Evolutionary conservation across 1,284 basidiomycete species (phyloP).

Genomic region (Inonotus hispidus): DNA sequence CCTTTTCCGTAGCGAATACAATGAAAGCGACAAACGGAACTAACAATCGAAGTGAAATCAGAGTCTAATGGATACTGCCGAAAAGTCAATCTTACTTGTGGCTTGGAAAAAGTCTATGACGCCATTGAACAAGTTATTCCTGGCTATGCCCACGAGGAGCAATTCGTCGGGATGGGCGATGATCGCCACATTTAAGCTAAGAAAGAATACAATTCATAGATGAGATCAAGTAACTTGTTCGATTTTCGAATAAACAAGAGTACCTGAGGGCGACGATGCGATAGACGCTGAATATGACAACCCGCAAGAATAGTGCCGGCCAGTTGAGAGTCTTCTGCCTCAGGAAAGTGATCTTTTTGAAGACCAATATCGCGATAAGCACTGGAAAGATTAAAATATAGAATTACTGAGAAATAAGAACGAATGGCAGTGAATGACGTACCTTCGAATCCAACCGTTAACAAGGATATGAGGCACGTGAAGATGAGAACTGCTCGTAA

Average conservation of each 20-base stretch:
- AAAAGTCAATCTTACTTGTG: constrained; percentile 7
- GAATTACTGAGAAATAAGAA: background rate
- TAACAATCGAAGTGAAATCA: background rate
- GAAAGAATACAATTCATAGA: background rate
- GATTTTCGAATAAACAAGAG: no score
- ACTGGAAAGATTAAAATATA: background rate
- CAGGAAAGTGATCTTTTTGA: background rate
- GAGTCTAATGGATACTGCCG: background rate
- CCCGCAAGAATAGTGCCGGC: constrained; percentile 13
- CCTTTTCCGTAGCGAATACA: constrained; percentile 16
- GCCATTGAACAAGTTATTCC: constrained; percentile 16
- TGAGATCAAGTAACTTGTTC: no score
- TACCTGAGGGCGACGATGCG: constrained; percentile 15
- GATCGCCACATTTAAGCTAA: constrained; percentile 13
- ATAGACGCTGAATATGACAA: constrained; percentile 17
- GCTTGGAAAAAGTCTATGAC: constrained; percentile 18
- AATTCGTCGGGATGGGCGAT: constrained; percentile 15
- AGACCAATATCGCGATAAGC: constrained; percentile 7
- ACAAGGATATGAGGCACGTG: constrained; percentile 7
- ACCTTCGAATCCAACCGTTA: constrained; percentile 16
- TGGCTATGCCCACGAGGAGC: constrained; percentile 16
- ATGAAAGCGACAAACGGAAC: constrained; percentile 18
- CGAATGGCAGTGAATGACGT: background rate
- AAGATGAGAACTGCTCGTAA: constrained; percentile 7
- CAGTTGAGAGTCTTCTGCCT: background rate